Percentiles rank a stretch among this genome's conserved stretches.
Evolutionary conservation across 768 basidiomycete genomes (phyloP).

Genomic region (Lactifluus rugatus): DNA sequence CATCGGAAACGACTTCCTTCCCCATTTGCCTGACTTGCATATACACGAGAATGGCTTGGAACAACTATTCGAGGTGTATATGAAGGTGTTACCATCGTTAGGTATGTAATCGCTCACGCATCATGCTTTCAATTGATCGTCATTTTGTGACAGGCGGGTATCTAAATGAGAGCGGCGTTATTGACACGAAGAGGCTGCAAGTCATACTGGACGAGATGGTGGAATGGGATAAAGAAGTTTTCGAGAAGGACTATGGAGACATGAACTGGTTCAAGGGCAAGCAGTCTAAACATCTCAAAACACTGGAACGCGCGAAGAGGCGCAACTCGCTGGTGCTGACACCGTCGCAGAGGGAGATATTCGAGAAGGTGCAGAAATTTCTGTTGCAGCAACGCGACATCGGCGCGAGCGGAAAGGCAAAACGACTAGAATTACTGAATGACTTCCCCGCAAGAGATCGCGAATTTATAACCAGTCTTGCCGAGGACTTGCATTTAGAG

Average conservation of each 20-base stretch:
- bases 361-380: constrained; percentile 70
- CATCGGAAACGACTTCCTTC: constrained; percentile 95
- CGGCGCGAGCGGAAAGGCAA: constrained; percentile 27
- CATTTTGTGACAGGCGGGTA: constrained; percentile 61
- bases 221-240: constrained; percentile 79
- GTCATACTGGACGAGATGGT: constrained; percentile 83
- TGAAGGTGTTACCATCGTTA: constrained; percentile 73
- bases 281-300: constrained; percentile 62
- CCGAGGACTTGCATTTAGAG: constrained; percentile 65
- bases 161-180: constrained; percentile 80
- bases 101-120: constrained; percentile 31
- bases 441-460: constrained; percentile 72
- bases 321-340: constrained; percentile 51
- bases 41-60: constrained; percentile 97
- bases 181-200: constrained; percentile 74
- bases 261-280: constrained; percentile 92
- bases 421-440: constrained; percentile 61
- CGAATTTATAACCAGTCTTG: constrained; percentile 66
- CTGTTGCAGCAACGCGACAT: constrained; percentile 40
- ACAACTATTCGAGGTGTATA: constrained; percentile 89
- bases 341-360: constrained; percentile 61
- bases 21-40: constrained; percentile 91
- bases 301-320: constrained; percentile 51
- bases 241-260: constrained; percentile 87
- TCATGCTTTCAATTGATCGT: neutral